Percentiles rank a stretch among this genome's conserved stretches.
Conservation (phyloP, 1,139 yeast genomes). For the Yamadazyma dendronema region DNA sequence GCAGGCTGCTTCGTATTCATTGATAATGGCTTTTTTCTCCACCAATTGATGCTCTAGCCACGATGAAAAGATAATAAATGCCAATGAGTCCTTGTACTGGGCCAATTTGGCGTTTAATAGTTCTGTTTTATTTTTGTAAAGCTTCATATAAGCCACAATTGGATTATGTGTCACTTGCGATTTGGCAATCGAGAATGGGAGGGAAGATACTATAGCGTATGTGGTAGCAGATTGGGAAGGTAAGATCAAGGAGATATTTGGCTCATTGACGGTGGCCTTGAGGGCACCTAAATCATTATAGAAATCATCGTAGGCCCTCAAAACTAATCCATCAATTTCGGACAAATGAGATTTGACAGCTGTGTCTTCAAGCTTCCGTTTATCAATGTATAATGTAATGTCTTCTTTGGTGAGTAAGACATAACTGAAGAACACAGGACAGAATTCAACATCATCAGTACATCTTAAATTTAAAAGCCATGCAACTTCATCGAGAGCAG, state of each 20-base stretch:
- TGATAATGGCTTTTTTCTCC: conserved; percentile 21
- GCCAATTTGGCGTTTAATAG: conserved; percentile 39
- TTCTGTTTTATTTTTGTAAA: conserved; percentile 39
- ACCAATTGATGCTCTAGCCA: conserved; percentile 43
- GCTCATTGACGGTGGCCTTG: conserved; percentile 18
- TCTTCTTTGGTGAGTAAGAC: conserved; percentile 31
- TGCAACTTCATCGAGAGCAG: conserved; percentile 53
- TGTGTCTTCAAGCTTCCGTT: conserved; percentile 25
- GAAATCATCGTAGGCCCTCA: conserved; percentile 32
- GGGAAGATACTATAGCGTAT: conserved; percentile 31
- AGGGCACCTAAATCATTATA: conserved; percentile 29
- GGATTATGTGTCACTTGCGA: conserved; percentile 28
- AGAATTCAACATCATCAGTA: conserved; percentile 43
- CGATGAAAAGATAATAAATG: conserved; percentile 36
- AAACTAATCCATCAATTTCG: conserved; percentile 25
- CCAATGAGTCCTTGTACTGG: conserved; percentile 45
- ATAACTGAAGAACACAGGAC: conserved; percentile 53
- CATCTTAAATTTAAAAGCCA: conserved; percentile 54
- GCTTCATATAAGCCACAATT: conserved; percentile 33
- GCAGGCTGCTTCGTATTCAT: conserved; percentile 45
- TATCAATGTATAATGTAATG: conserved; percentile 38
- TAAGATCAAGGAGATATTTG: conserved; percentile 24
- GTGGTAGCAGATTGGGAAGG: conserved; percentile 33
- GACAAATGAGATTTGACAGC: conserved; percentile 20
- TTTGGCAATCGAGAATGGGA: conserved; percentile 31